Evolutionary conservation across 495 filamentous ascomycete genomes (phyloP).

Genomic region (Trichoderma asperelloides): DNA sequence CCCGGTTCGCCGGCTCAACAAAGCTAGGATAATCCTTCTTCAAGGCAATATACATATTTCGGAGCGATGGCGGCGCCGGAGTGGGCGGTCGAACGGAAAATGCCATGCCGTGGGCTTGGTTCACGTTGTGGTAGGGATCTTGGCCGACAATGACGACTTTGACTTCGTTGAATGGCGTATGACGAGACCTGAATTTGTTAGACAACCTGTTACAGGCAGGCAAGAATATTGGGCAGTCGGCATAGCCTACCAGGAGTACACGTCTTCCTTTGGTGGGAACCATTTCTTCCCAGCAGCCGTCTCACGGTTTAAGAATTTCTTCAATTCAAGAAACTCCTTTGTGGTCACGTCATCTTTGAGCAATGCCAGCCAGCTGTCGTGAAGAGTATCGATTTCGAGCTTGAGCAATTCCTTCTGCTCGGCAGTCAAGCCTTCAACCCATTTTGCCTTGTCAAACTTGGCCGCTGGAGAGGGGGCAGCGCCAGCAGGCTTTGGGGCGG

Average conservation of each 20-base stretch:
- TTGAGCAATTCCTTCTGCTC: constrained; percentile 77
- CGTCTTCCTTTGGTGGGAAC: constrained; percentile 77
- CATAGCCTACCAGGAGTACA: constrained; percentile 78
- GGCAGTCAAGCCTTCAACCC: constrained; percentile 64
- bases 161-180: constrained; percentile 79
- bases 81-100: constrained; percentile 92
- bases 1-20: constrained; percentile 58
- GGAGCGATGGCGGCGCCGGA: constrained; percentile 73
- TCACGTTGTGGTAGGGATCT: constrained; percentile 92
- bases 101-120: constrained; percentile 91
- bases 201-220: background rate
- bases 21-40: constrained; percentile 83
- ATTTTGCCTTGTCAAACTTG: constrained; percentile 81
- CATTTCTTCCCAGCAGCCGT: constrained; percentile 60
- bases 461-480: constrained; percentile 20
- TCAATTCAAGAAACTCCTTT: constrained; percentile 74
- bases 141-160: constrained; percentile 89
- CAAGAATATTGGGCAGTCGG: background rate
- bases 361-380: constrained; percentile 82
- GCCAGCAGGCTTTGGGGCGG: constrained; percentile 25
- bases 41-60: constrained; percentile 84
- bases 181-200: constrained; percentile 57
- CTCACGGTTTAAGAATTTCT: constrained; percentile 78
- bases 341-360: constrained; percentile 75
- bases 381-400: constrained; percentile 83